A percentile compares a stretch with the other conserved stretches of the same genome.
These are phyloP conservation scores for Pseudogymnoascus sp. DNA, from an alignment of 2,329 filamentous ascomycete genomes.

Conservation along the genomic window DNA sequence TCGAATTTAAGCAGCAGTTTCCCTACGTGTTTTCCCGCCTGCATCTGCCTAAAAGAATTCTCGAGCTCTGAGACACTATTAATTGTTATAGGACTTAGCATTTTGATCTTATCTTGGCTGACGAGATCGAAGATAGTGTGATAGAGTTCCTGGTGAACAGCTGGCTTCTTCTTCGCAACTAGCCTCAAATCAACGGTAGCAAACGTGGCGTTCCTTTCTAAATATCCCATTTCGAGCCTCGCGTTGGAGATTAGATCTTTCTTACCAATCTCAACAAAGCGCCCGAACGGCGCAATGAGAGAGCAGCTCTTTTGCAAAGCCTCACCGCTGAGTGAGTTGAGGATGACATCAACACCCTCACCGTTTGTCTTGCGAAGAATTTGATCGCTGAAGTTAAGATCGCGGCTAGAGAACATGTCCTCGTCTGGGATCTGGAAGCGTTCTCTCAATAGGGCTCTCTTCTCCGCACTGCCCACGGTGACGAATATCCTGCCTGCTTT, in stretches of 20 bases:
- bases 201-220: neutral
- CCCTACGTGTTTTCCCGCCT: constrained; percentile 16
- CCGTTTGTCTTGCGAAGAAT: constrained; percentile 24
- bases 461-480: constrained; percentile 32
- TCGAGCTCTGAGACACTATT: constrained; percentile 8
- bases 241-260: constrained; percentile 21
- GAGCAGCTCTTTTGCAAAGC: constrained; percentile 36
- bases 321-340: constrained; percentile 31
- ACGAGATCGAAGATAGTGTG: neutral
- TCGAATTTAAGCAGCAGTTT: neutral
- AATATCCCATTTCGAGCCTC: neutral
- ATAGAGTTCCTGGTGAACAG: neutral
- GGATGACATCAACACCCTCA: constrained; percentile 29
- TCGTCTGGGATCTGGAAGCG: neutral
- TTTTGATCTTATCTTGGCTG: neutral
- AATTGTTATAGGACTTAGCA: neutral
- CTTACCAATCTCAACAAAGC: constrained; percentile 33
- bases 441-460: constrained; percentile 24
- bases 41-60: constrained; percentile 14
- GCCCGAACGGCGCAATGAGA: constrained; percentile 32
- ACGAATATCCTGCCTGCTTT: constrained; percentile 33
- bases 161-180: neutral
- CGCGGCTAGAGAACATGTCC: constrained; percentile 21
- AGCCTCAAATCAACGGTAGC: neutral
- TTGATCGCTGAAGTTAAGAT: constrained; percentile 30